A percentile compares a stretch with the other conserved stretches of the same genome.
Conservation (phyloP, 176 grass and related monocot species). For the Zoysia pacifica region DNA sequence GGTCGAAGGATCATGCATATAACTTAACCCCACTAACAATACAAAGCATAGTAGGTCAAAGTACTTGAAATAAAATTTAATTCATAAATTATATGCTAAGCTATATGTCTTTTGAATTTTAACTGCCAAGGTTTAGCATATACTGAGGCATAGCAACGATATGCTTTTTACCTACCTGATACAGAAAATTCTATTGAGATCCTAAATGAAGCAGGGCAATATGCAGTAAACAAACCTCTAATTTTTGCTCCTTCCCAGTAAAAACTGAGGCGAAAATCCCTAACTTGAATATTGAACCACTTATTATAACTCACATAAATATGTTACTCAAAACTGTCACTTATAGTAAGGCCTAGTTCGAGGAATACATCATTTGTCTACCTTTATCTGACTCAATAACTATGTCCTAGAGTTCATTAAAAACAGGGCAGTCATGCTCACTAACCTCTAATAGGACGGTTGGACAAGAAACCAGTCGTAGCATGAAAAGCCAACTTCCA, state of each 20-base stretch:
- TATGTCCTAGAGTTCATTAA: not conserved
- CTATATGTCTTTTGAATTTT: slow-evolving; percentile 15
- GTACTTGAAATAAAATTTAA: not conserved
- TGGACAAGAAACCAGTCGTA: not conserved
- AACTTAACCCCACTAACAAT: not conserved
- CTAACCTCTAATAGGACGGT: not conserved
- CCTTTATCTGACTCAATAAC: not conserved
- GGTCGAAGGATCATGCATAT: not conserved
- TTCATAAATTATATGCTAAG: not conserved
- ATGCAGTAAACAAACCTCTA: not conserved
- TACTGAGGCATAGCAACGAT: not conserved
- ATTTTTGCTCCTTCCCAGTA: no score
- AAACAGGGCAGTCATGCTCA: not conserved
- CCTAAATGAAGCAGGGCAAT: not conserved
- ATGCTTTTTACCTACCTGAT: not conserved
- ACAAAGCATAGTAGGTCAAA: not conserved
- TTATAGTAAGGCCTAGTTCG: not conserved
- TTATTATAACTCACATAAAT: not conserved
- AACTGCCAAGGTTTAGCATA: not conserved
- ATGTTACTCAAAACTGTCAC: not conserved
- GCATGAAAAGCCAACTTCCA: not conserved
- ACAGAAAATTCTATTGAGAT: not conserved
- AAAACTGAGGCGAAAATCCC: no score
- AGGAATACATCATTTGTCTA: not conserved
- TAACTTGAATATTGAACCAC: no score